phyloP scores from a whole-genome alignment of 1,139 yeast genomes.

The Sugiyamaella pinicola region DNA sequence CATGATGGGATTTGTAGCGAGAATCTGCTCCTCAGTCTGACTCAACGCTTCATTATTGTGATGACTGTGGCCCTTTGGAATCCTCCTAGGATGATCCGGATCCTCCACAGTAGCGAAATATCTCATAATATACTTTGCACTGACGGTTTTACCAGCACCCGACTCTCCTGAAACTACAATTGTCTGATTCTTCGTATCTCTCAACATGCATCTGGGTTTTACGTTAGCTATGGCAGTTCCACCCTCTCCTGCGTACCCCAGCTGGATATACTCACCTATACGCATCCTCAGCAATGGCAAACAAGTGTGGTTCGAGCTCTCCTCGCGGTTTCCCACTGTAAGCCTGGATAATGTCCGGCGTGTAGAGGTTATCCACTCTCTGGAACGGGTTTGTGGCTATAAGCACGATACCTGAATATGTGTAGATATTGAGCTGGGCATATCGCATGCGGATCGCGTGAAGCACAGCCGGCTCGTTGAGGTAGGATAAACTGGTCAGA shows the following conservation, averaged over 20 bases:
- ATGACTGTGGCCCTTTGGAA: constrained; percentile 26
- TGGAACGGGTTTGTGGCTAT: constrained; percentile 97
- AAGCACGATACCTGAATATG: constrained; percentile 95
- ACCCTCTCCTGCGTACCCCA: not conserved
- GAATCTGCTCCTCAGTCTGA: constrained; percentile 88
- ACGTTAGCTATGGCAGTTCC: not conserved
- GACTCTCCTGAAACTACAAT: constrained; percentile 97
- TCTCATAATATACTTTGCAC: constrained; percentile 97
- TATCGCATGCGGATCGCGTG: constrained; percentile 92
- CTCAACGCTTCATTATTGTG: constrained; percentile 69
- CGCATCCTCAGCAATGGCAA: constrained; percentile 99
- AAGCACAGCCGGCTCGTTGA: constrained; percentile 91
- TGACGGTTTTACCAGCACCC: constrained; percentile 98
- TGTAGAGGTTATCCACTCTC: constrained; percentile 84
- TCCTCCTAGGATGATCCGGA: constrained; percentile 46
- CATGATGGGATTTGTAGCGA: constrained; percentile 98
- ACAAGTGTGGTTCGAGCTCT: constrained; percentile 93
- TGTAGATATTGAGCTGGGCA: constrained; percentile 84
- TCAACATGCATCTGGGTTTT: constrained; percentile 70
- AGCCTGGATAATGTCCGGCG: constrained; percentile 89
- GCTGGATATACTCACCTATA: constrained; percentile 46
- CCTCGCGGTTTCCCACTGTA: constrained; percentile 93
- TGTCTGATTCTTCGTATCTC: constrained; percentile 83
- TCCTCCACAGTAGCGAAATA: constrained; percentile 95
- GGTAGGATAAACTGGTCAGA: constrained; percentile 83